A percentile compares a stretch with the other conserved stretches of the same genome.
Conservation (phyloP, 129 eudicot genomes). For the Tagetes patula region DNA sequence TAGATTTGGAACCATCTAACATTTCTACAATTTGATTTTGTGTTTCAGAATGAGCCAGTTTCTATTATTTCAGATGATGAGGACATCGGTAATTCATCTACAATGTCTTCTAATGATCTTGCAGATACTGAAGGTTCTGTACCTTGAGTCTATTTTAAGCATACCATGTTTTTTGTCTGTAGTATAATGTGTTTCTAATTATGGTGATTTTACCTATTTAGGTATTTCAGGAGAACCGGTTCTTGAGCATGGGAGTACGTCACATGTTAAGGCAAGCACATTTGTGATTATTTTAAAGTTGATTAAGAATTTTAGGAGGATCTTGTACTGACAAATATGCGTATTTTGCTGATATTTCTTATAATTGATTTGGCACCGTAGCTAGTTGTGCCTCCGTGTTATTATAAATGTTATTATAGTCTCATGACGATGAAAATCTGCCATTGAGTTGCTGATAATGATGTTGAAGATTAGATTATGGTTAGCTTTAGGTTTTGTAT, state of each 20-base stretch:
- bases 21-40: neutral
- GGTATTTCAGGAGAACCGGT: slow-evolving; percentile 35
- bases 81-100: slow-evolving; percentile 29
- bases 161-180: slow-evolving; percentile 11
- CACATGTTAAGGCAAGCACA: slow-evolving; percentile 36
- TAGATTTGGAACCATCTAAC: slow-evolving; percentile 23
- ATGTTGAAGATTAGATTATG: slow-evolving; percentile 14
- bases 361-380: neutral
- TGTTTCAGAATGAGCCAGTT: slow-evolving; percentile 44
- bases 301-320: slow-evolving; percentile 14
- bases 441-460: slow-evolving; percentile 5
- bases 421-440: neutral
- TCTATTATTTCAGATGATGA: slow-evolving; percentile 60
- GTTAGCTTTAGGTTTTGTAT: slow-evolving; percentile 10
- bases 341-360: slow-evolving; percentile 12
- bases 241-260: slow-evolving; percentile 23
- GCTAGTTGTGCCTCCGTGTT: neutral
- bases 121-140: slow-evolving; percentile 50
- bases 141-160: neutral
- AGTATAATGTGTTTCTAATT: slow-evolving; percentile 22
- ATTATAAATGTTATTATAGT: neutral
- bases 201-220: slow-evolving; percentile 24
- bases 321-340: neutral
- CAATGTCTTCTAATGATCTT: slow-evolving; percentile 31
- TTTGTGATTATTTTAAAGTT: slow-evolving; percentile 1